Evolutionary conservation across 2,329 filamentous ascomycete species (phyloP).

Genomic region (Rhexocercosporidium sp.): DNA sequence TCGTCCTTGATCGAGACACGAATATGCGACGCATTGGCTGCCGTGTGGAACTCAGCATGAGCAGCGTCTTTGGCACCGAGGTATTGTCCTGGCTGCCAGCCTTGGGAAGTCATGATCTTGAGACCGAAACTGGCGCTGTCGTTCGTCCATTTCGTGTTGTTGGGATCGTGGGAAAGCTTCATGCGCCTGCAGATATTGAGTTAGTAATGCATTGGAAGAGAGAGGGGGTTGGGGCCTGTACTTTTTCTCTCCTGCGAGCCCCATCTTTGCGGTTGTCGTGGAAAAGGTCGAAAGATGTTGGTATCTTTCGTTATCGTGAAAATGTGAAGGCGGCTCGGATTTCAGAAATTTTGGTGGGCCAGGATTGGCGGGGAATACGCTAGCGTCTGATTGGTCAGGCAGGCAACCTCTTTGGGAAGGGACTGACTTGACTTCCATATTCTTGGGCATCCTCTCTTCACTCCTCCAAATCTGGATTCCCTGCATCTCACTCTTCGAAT

Average conservation of each 20-base stretch:
- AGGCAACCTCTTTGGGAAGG: neutral
- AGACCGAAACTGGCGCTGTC: conserved; percentile 86
- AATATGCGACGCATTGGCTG: conserved; percentile 84
- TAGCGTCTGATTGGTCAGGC: conserved; percentile 30
- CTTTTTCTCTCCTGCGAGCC: conserved; percentile 72
- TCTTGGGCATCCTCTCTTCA: neutral
- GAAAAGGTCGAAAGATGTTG: neutral
- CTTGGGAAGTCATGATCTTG: conserved; percentile 84
- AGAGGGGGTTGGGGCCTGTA: conserved; percentile 45
- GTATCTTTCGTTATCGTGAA: conserved; percentile 27
- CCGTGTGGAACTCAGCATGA: conserved; percentile 77
- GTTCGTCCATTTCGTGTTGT: conserved; percentile 92
- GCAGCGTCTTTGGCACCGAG: conserved; percentile 79
- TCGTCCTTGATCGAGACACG: conserved; percentile 88
- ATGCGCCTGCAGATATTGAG: conserved; percentile 51
- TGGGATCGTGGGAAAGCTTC: conserved; percentile 89
- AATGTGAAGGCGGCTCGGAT: conserved; percentile 19
- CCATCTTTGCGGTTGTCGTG: conserved; percentile 54
- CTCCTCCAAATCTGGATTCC: too few relatives aligned
- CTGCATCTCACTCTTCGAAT: neutral
- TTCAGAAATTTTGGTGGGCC: conserved; percentile 32
- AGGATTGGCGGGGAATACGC: conserved; percentile 9
- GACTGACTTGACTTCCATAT: neutral
- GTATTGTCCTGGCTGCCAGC: conserved; percentile 85
- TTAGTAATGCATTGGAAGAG: neutral